Base-by-base conservation (phyloP, 345 rosid genomes). In the Viola odorata region DNA sequence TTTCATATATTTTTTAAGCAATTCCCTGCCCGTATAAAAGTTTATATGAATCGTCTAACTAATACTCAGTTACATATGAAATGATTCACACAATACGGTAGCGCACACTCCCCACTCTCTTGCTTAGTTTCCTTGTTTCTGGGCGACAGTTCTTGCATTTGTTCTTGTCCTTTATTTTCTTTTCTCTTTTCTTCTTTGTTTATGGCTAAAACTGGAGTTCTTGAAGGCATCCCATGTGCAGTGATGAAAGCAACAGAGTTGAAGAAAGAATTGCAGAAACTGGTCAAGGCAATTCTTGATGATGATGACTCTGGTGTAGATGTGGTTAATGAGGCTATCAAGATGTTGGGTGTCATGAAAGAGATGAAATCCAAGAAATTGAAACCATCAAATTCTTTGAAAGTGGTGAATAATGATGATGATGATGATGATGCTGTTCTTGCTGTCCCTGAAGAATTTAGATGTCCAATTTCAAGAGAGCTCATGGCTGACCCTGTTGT, bases 401-500 rank as follows among this genome's bases (percentile, higher is more conserved):
- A 64, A 62, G 0, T 60, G 70, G 45, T 23, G 8, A 23, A 23
- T 23, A 23, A 23, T 23, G 32, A 23, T 23, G 32, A 23, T 23
- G 32, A 23, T 23, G 32, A 23, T 23, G 63, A 67, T 66, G 63
- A 60, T 38, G 4, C 8, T 17, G 47, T n/a, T 9, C 12, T 47
- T 62, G 53, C 5, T n/a, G 42, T 65, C 51, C 85, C 81, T 38
- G 60, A 57, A 39, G 81, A 73, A 60, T 78, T 76, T 48, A 71
- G 45, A 37, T 81, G 85, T 55, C 81, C 85, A 51, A 59, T 81
- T 64, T 81, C 85, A n/a, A 69, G 64, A 40, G 39, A 67, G 63
- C 68, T 78, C 52, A 81, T 81, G 85, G 49, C 12, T 62, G 89
- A 85, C 53, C 88, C 89, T 60, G 88, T 85, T 12, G 64, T 84